Evolutionary conservation across 768 basidiomycete genomes (phyloP), one percentile per base, ranked within the genome.

Genomic region (Tulasnella sp.): DNA sequence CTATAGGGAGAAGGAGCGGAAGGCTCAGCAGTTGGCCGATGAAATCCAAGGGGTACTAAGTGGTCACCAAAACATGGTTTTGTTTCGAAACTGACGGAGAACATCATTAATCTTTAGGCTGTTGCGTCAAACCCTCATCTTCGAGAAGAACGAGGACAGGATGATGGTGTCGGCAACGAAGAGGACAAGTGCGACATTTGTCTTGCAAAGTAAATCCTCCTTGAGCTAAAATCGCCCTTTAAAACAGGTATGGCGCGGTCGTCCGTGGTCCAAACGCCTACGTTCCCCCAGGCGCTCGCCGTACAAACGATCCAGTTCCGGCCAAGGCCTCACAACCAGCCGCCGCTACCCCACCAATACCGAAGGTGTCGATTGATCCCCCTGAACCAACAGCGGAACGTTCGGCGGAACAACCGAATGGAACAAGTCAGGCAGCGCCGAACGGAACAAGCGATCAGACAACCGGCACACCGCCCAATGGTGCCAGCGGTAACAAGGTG

Each of bases 241-340:
- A 35, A 65, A 69, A 72, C 78, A 97, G 95, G 80, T 98, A 94
- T 78, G 91, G 92, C 72, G 95, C 94, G 34, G 97, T 98, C 36
- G 89, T 91, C 66, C 90, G 97, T 72, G 85, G 89, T 37, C 84
- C 89, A 19, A 91, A 90, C 77, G 96, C 95, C 32, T 99, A 99
- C 79, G 87, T 98, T 42, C 97, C 97, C 62, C 96, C 96, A 1
- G 93, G 90, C 74, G 94, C 95, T 41, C 87, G 95, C 72, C 87
- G 85, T 79, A 72, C 73, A 63, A 17, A 74, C 72, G 7, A 59
- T 29, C 4, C 22, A 11, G 52, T 22, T 26, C 26, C 2, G 52
- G 32, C 7, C 52, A 59, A 59, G 52, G 22, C 52, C 32, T 29
- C 81, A 72, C 75, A 78, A 72, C 77, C 77, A 16, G 69, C 78